These are phyloP conservation scores for Hypoxylon perforatum DNA, from an alignment of 495 filamentous ascomycete species.

Conservation along the genomic window DNA sequence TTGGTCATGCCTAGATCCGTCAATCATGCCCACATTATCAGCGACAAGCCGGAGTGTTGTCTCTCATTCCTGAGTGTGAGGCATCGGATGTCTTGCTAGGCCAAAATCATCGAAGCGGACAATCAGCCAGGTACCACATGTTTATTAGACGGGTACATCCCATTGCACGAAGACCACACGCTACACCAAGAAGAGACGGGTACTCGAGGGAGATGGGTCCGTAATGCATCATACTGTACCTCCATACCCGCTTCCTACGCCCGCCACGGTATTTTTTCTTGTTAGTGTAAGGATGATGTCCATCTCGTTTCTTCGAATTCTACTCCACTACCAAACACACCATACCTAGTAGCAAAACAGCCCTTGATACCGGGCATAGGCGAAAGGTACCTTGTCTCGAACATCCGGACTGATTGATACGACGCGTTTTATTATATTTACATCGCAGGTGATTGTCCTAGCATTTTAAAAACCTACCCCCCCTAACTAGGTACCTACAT, in stretches of 20 bases:
- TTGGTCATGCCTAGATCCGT: slow-evolving; percentile 38
- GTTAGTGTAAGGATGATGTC: slow-evolving; percentile 36
- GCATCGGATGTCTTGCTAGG: slow-evolving; percentile 46
- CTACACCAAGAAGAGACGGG: slow-evolving; percentile 29
- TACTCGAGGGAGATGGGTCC: slow-evolving; percentile 21
- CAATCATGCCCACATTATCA: slow-evolving; percentile 28
- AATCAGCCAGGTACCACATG: slow-evolving; percentile 37
- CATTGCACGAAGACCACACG: slow-evolving; percentile 21
- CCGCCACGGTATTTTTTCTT: slow-evolving; percentile 20
- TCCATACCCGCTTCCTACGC: slow-evolving; percentile 18
- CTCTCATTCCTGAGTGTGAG: slow-evolving; percentile 43
- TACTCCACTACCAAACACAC: slow-evolving; percentile 34
- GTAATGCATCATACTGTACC: slow-evolving; percentile 40
- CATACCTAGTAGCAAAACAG: slow-evolving; percentile 23
- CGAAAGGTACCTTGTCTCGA: slow-evolving; percentile 13
- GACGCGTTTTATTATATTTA: slow-evolving; percentile 25
- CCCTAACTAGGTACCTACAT: neutral
- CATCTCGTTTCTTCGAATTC: slow-evolving; percentile 16
- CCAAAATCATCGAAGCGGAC: slow-evolving; percentile 35
- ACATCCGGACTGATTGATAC: too few relatives aligned
- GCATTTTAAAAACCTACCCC: neutral
- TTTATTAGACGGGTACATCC: slow-evolving; percentile 24
- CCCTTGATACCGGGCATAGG: slow-evolving; percentile 30
- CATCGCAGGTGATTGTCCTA: slow-evolving; percentile 11
- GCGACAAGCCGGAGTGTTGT: slow-evolving; percentile 35